A percentile compares a stretch with the other conserved stretches of the same genome.
These are phyloP conservation scores for Opeltia flavorubescens DNA, from an alignment of 495 filamentous ascomycete species.

Conservation along the genomic window DNA sequence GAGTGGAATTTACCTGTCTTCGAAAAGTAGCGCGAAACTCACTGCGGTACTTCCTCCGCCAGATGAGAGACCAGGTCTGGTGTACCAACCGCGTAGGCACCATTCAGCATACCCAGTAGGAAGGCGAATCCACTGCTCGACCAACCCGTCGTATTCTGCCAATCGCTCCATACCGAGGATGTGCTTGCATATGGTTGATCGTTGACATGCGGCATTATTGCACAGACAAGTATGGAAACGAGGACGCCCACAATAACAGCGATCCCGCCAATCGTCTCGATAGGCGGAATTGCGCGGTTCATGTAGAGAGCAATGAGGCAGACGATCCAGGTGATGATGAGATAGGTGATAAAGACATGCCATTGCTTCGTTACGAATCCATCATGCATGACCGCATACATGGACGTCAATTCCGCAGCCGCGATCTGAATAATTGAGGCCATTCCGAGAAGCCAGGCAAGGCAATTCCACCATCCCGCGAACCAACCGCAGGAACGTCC, in stretches of 20 bases:
- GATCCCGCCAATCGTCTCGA: constrained; percentile 53
- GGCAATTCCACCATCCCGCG: constrained; percentile 66
- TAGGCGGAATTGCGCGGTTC: constrained; percentile 50
- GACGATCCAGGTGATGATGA: constrained; percentile 52
- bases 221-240: constrained; percentile 59
- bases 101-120: constrained; percentile 68
- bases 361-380: constrained; percentile 47
- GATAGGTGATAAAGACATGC: constrained; percentile 62
- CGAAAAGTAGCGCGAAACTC: constrained; percentile 23
- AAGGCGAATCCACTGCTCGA: constrained; percentile 60
- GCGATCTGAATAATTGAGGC: constrained; percentile 56
- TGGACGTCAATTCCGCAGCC: constrained; percentile 49
- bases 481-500: constrained; percentile 63
- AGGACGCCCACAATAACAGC: constrained; percentile 52
- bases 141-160: constrained; percentile 56
- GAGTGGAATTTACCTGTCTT: background rate
- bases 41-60: constrained; percentile 67
- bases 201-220: constrained; percentile 50
- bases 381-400: constrained; percentile 61
- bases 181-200: constrained; percentile 35
- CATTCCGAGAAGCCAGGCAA: constrained; percentile 54
- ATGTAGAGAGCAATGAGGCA: constrained; percentile 52
- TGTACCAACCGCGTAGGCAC: constrained; percentile 72
- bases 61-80: constrained; percentile 66
- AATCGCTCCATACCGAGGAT: constrained; percentile 47